Conservation (phyloP, 768 basidiomycete genomes). For the Tulasnella sp. region DNA sequence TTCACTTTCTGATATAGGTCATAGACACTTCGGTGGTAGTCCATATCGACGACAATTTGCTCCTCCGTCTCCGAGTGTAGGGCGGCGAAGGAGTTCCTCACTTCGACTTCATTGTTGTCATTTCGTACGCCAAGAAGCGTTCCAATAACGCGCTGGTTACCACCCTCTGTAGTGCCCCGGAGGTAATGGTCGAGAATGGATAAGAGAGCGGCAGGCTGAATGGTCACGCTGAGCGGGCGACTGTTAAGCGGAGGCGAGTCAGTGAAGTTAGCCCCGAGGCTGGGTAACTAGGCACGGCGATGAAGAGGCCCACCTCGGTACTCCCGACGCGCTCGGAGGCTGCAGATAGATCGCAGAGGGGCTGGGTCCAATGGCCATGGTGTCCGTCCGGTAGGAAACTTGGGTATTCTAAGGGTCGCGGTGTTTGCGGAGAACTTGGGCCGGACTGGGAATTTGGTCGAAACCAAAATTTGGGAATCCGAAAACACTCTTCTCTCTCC, state of each 20-base stretch:
- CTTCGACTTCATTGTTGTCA: conserved; percentile 58
- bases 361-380: conserved; percentile 30
- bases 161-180: conserved; percentile 59
- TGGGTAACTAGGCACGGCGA: background rate
- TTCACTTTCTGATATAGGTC: conserved; percentile 82
- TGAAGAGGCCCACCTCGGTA: conserved; percentile 10
- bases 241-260: conserved; percentile 41
- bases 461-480: conserved; percentile 14
- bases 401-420: conserved; percentile 11
- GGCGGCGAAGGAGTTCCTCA: conserved; percentile 84
- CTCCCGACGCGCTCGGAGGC: conserved; percentile 7
- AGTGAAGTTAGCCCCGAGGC: background rate
- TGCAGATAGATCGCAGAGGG: conserved; percentile 32
- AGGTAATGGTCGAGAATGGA: conserved; percentile 96
- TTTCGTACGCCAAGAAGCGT: conserved; percentile 85
- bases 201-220: conserved; percentile 90
- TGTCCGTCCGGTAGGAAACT: conserved; percentile 16
- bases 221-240: conserved; percentile 68
- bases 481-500: background rate
- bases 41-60: conserved; percentile 94
- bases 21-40: conserved; percentile 90
- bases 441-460: conserved; percentile 4
- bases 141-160: conserved; percentile 87
- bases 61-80: conserved; percentile 89
- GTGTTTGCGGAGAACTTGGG: conserved; percentile 11